Evolutionary conservation across 2,329 filamentous ascomycete genomes (phyloP), one percentile per base, ranked within the genome.

Genomic region (Lithohypha guttulata): DNA sequence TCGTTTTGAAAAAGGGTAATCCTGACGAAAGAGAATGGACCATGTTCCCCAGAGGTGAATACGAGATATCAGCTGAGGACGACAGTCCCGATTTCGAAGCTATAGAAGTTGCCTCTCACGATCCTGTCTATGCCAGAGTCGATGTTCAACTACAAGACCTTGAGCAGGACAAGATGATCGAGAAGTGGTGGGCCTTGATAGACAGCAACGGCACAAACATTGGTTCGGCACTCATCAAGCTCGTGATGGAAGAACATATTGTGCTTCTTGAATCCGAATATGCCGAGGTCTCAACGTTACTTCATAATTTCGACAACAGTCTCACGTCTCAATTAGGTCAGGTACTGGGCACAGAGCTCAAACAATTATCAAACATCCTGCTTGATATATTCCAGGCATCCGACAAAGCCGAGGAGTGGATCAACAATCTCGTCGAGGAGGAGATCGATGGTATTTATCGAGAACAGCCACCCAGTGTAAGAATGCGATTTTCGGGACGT

Each of bases 351-450:
- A 75, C 77, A 2, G 82, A 85, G 53, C 67, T 95, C 22, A 81
- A 81, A 38, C 72, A 76, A n/a, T 60, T 96, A 6, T 83, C 86
- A 2, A 87, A 95, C 55, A 78, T 82, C 19, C 75, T 96, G 25
- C 65, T 96, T 47, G 93, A 96, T 56, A 93, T 98, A 37, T 98
- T 89, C 53, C 91, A 98, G 55, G 87, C 93, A 2, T 89, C 86
- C 2, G 85, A 84, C 0, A 75, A 76, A 25, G 82, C 84, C 2
- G 73, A 73, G 29, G 85, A 95, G 43, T 98, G 91, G 91, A 71
- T 98, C 15, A 91, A 85, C 69, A 79, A 84, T 2, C 67, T 98
- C 27, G 84, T 95, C 0, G 91, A 98, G 59, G 89, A 96, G 55
- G 91, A 98, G 59, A 96, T 98, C 42, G 91, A 96, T 54, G 89